A percentile compares a stretch with the other conserved stretches of the same genome.
Conservation (phyloP, 129 eudicot genomes). For the Silybum marianum region DNA sequence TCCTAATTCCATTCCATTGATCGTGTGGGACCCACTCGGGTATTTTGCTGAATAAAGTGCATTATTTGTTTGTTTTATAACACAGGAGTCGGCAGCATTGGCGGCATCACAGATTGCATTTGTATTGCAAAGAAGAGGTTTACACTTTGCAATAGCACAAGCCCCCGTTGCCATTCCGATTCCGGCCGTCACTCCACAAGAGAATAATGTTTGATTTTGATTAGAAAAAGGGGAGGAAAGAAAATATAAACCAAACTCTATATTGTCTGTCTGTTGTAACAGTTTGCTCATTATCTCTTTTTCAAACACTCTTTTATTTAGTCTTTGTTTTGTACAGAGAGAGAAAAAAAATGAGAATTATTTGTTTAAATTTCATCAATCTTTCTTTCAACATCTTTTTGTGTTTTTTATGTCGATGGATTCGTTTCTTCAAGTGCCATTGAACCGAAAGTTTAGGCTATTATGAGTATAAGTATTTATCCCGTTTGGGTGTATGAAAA, state of each 20-base stretch:
- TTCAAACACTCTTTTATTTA: background rate
- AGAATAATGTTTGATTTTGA: conserved; percentile 38
- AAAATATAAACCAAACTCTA: conserved; percentile 13
- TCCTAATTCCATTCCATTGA: too few relatives aligned
- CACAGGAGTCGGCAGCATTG: conserved; percentile 86
- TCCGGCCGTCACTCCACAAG: conserved; percentile 41
- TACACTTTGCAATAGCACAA: conserved; percentile 46
- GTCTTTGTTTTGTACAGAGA: conserved; percentile 10
- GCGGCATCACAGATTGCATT: conserved; percentile 71
- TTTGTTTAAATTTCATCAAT: background rate
- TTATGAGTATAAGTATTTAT: background rate
- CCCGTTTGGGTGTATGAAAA: too few relatives aligned
- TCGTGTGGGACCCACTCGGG: background rate
- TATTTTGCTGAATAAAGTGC: conserved; percentile 1
- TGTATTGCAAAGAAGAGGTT: conserved; percentile 55
- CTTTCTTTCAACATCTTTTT: background rate
- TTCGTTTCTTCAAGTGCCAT: background rate
- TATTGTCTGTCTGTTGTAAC: conserved; percentile 18
- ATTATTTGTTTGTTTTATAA: background rate
- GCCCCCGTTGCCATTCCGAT: conserved; percentile 25
- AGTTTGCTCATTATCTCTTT: background rate
- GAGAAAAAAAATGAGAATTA: background rate
- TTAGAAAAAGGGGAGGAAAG: conserved; percentile 21
- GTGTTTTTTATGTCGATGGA: background rate
- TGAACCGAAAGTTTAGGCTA: background rate